Conservation (phyloP, 2,329 filamentous ascomycete genomes). For the Spiromastix sp. region DNA sequence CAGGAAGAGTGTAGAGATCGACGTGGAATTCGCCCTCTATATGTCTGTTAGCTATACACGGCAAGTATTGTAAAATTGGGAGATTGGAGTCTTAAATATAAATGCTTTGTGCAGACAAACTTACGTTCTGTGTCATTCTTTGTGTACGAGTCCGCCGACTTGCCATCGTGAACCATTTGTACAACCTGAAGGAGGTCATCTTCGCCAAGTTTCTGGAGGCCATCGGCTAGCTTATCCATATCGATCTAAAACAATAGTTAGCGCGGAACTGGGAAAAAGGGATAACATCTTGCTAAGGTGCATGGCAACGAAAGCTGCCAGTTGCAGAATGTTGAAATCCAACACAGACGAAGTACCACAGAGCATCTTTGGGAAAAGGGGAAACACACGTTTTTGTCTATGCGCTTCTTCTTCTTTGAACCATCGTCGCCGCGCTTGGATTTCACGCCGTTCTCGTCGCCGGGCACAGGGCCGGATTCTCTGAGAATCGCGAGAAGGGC, state of each 20-base stretch:
- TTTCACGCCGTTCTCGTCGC: slow-evolving; percentile 54
- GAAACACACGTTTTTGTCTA: slow-evolving; percentile 45
- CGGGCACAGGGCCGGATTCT: slow-evolving; percentile 77
- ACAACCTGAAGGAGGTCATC: slow-evolving; percentile 92
- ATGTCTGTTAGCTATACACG: background rate
- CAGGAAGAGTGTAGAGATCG: slow-evolving; percentile 93
- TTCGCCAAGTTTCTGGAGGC: slow-evolving; percentile 76
- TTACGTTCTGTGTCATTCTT: slow-evolving; percentile 93
- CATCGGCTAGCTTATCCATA: slow-evolving; percentile 94
- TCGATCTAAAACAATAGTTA: slow-evolving; percentile 59
- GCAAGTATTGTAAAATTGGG: background rate
- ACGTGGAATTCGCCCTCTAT: slow-evolving; percentile 94
- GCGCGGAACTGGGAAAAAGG: too few species aligned
- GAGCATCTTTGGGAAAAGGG: background rate
- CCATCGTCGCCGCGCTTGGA: slow-evolving; percentile 54
- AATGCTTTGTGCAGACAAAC: slow-evolving; percentile 26
- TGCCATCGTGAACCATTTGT: slow-evolving; percentile 97
- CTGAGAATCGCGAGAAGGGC: slow-evolving; percentile 68
- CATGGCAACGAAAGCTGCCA: too few species aligned
- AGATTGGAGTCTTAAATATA: background rate
- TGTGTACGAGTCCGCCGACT: slow-evolving; percentile 85
- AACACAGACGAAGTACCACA: too few species aligned
- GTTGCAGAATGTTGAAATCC: too few species aligned
- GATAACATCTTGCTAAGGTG: too few species aligned
- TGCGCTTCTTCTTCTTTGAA: slow-evolving; percentile 67